A percentile compares a stretch with the other conserved stretches of the same genome.
phyloP scores from a whole-genome alignment of 1,284 basidiomycete species.

The Entoloma clypeatum region DNA sequence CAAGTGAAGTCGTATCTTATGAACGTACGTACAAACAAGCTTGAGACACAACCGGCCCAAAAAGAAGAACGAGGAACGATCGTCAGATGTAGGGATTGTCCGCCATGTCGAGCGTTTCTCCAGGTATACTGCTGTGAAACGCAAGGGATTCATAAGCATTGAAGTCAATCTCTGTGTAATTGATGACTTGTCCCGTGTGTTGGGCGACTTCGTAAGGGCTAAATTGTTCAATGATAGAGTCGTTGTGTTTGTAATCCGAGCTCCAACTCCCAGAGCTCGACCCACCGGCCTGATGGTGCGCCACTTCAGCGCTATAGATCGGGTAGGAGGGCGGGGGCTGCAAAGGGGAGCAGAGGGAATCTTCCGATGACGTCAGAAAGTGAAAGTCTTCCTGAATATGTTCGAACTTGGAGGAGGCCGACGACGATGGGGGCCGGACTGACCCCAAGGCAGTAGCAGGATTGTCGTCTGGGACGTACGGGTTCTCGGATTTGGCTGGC shows the following conservation, averaged over 20 bases:
- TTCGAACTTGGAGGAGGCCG: slow-evolving; percentile 20
- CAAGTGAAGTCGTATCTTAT: no score
- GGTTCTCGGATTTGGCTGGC: slow-evolving; percentile 15
- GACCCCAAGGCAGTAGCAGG: no score
- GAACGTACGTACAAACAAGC: no score
- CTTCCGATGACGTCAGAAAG: slow-evolving; percentile 24
- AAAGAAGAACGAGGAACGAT: slow-evolving; percentile 1
- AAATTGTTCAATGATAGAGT: slow-evolving; percentile 24
- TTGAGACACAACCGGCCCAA: no score
- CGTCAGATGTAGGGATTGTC: slow-evolving; percentile 10
- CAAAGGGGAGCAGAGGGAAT: slow-evolving; percentile 29
- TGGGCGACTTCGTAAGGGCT: slow-evolving; percentile 25
- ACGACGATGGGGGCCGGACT: slow-evolving; percentile 15
- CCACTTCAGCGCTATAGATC: slow-evolving; percentile 21
- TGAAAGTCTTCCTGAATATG: slow-evolving; percentile 28
- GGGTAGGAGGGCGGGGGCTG: slow-evolving; percentile 28
- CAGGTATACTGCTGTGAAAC: slow-evolving; percentile 22
- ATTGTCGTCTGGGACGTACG: slow-evolving; percentile 12
- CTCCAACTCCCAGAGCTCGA: slow-evolving; percentile 19
- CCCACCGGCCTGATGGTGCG: slow-evolving; percentile 11
- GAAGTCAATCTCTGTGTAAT: slow-evolving; percentile 27
- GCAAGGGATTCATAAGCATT: slow-evolving; percentile 30
- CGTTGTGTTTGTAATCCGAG: slow-evolving; percentile 26
- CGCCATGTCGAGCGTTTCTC: slow-evolving; percentile 16
- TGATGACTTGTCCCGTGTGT: slow-evolving; percentile 17